Percentiles rank a stretch among this genome's conserved stretches.
phyloP scores from a whole-genome alignment of 805 yeast species.

The Sugiyamaella marilandica region DNA sequence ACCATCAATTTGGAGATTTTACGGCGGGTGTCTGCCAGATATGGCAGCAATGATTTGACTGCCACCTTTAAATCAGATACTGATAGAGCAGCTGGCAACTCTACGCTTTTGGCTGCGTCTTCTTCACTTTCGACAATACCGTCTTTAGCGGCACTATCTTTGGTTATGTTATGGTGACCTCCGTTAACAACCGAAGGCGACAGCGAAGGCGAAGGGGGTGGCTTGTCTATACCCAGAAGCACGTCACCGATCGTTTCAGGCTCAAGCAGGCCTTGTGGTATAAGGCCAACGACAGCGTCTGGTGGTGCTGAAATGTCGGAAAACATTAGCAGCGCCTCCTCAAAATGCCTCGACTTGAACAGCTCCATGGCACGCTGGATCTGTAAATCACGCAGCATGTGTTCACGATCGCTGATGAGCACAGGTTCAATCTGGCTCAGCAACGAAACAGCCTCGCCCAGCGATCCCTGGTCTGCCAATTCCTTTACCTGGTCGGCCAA shows the following conservation, averaged over 20 bases:
- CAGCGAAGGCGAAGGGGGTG: background rate
- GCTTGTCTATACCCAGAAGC: background rate
- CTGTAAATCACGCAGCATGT: conserved; percentile 42
- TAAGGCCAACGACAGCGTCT: conserved; percentile 42
- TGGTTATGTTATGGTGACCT: background rate
- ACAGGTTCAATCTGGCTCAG: conserved; percentile 32
- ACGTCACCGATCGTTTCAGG: background rate
- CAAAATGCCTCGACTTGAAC: conserved; percentile 30
- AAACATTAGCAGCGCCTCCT: conserved; percentile 42
- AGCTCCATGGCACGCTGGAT: conserved; percentile 37
- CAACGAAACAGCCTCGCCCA: conserved; percentile 44
- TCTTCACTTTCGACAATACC: background rate
- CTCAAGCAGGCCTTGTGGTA: conserved; percentile 34
- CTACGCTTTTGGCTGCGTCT: background rate
- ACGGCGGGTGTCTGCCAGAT: conserved; percentile 47
- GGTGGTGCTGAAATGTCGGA: conserved; percentile 59
- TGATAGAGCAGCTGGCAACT: background rate
- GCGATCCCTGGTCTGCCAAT: conserved; percentile 29
- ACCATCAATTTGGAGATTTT: conserved; percentile 34
- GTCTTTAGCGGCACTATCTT: background rate
- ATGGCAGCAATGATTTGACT: conserved; percentile 37
- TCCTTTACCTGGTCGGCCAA: conserved; percentile 34
- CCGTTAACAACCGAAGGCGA: background rate
- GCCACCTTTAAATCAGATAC: conserved; percentile 18
- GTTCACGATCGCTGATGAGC: conserved; percentile 30